Evolutionary conservation across 768 basidiomycete species (phyloP).

Genomic region (Kwoniella europaea): DNA sequence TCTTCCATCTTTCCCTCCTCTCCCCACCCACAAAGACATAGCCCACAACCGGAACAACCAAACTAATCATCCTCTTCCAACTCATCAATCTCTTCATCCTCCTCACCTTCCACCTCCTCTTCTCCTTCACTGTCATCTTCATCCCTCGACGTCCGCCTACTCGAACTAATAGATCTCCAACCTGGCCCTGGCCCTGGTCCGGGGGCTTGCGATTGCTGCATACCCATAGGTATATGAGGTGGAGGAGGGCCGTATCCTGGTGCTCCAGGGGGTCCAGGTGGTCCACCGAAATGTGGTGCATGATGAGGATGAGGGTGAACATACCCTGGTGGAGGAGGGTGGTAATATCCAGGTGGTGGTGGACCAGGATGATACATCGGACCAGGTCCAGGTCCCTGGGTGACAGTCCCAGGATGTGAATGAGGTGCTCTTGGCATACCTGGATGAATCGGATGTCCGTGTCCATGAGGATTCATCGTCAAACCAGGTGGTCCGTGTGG

Average conservation of each 20-base stretch:
- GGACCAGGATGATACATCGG: slow-evolving; percentile 1
- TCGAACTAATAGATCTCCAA: not conserved
- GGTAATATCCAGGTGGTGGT: not conserved
- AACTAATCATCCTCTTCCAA: slow-evolving; percentile 30
- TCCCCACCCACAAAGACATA: too few relatives aligned
- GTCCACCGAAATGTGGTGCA: not conserved
- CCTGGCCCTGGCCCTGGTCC: slow-evolving; percentile 4
- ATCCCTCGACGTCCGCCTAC: slow-evolving; percentile 21
- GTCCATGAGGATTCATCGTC: not conserved
- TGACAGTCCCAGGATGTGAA: not conserved
- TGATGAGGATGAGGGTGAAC: slow-evolving; percentile 9
- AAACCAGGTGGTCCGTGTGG: slow-evolving; percentile 9
- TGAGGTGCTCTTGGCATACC: slow-evolving; percentile 16
- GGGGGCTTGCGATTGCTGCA: not conserved
- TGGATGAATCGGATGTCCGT: slow-evolving; percentile 15
- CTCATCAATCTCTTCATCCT: slow-evolving; percentile 35
- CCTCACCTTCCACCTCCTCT: slow-evolving; percentile 23
- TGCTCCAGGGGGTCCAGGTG: not conserved
- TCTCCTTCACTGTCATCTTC: slow-evolving; percentile 23
- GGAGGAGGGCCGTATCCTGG: slow-evolving; percentile 11
- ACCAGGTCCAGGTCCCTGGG: slow-evolving; percentile 1
- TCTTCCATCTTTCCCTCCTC: not conserved
- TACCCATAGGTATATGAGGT: slow-evolving; percentile 8
- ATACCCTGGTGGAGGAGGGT: not conserved
- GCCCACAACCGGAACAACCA: too few relatives aligned